phyloP scores from a whole-genome alignment of 108 stramenopile genomes.

The Skeletonema marinoi region DNA sequence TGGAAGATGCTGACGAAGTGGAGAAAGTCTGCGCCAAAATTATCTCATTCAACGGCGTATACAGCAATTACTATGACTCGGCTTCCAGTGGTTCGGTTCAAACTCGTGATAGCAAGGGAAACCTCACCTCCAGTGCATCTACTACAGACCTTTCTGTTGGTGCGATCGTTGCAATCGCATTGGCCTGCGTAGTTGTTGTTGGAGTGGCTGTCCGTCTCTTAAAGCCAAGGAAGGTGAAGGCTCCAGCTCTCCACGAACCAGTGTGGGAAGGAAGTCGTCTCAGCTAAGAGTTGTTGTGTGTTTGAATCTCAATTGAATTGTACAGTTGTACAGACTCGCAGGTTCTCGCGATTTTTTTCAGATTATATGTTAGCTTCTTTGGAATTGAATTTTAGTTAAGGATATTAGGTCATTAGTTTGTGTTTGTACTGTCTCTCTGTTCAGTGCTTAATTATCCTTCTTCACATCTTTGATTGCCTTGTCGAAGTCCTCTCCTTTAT shows the following conservation, averaged over 20 bases:
- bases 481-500: constrained; percentile 81
- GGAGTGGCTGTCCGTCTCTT: neutral
- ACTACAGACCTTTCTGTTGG: neutral
- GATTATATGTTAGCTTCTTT: neutral
- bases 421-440: neutral
- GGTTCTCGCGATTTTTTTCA: neutral
- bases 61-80: neutral
- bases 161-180: neutral
- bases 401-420: neutral
- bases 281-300: neutral
- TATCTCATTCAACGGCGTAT: neutral
- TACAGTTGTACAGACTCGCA: neutral
- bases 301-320: neutral
- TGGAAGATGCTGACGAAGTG: neutral
- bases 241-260: neutral
- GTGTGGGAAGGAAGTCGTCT: neutral
- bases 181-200: neutral
- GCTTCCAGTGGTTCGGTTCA: neutral
- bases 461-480: constrained; percentile 82
- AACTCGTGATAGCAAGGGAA: neutral
- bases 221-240: neutral
- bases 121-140: neutral
- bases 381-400: neutral
- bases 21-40: neutral
- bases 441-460: constrained; percentile 43